A percentile compares a stretch with the other conserved stretches of the same genome.
phyloP scores from a whole-genome alignment of 2,329 filamentous ascomycete species.

The Beauveria varroae region DNA sequence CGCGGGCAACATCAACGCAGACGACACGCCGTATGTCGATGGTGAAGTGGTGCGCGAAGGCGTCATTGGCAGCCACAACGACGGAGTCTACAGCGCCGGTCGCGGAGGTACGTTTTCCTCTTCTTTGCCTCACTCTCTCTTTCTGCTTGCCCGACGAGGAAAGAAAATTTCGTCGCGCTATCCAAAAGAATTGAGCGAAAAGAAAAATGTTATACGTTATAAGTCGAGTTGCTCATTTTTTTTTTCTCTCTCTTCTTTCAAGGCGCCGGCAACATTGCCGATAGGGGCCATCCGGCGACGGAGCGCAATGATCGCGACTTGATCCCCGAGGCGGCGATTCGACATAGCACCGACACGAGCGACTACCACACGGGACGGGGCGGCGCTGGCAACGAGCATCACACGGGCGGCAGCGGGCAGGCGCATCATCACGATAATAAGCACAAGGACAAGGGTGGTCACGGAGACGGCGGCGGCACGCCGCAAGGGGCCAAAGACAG shows the following conservation, averaged over 20 bases:
- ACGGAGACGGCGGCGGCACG: conserved; percentile 22
- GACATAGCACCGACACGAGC: conserved; percentile 37
- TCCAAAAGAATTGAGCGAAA: no score
- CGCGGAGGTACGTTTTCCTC: conserved; percentile 43
- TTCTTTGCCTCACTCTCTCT: not conserved
- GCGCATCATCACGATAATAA: conserved; percentile 14
- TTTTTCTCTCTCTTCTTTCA: not conserved
- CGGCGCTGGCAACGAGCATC: conserved; percentile 48
- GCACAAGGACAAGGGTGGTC: conserved; percentile 14
- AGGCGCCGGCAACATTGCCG: conserved; percentile 54
- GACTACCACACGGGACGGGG: conserved; percentile 54
- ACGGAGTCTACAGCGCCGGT: conserved; percentile 51
- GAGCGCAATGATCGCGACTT: conserved; percentile 44
- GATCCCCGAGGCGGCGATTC: conserved; percentile 44
- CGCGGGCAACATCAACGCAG: conserved; percentile 52
- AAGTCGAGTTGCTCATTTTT: not conserved
- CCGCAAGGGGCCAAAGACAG: conserved; percentile 19
- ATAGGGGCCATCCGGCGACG: conserved; percentile 31
- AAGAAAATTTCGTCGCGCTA: not conserved
- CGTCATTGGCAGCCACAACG: conserved; percentile 45
- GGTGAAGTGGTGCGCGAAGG: conserved; percentile 53
- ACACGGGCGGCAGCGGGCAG: conserved; percentile 19
- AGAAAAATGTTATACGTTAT: not conserved
- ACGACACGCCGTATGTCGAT: conserved; percentile 53
- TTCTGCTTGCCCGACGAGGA: not conserved